Evolutionary conservation across 139 green algal genomes (phyloP).

Genomic region (Astrephomene gubernaculifera): DNA sequence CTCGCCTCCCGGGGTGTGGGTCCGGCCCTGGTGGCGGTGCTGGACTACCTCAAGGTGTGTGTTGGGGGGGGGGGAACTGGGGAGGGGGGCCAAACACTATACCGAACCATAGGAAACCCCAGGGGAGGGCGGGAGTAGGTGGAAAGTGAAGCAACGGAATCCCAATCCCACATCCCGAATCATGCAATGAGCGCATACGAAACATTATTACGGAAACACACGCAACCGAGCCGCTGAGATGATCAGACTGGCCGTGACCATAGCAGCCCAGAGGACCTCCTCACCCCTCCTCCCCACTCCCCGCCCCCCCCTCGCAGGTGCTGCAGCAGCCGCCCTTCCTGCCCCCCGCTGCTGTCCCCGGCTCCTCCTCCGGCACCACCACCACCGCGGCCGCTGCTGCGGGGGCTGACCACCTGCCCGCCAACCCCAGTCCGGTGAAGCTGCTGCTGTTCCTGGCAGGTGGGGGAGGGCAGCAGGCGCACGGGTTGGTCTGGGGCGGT

Average conservation of each 20-base stretch:
- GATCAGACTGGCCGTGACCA: too few species aligned
- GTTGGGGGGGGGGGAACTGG: not conserved
- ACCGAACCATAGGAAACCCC: not conserved
- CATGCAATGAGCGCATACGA: not conserved
- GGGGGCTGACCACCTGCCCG: constrained; percentile 25
- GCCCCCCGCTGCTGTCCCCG: not conserved
- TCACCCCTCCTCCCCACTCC: not conserved
- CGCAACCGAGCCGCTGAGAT: too few species aligned
- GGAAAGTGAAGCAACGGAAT: not conserved
- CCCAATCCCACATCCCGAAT: not conserved
- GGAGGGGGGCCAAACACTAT: not conserved
- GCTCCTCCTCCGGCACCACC: not conserved
- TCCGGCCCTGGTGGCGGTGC: constrained; percentile 75
- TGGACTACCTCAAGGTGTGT: constrained; percentile 78
- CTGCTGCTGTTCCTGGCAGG: constrained; percentile 77
- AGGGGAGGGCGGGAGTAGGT: not conserved
- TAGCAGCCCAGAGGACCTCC: too few species aligned
- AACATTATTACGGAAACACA: too few species aligned
- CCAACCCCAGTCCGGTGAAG: constrained; percentile 37
- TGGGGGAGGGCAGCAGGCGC: not conserved
- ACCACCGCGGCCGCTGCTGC: not conserved
- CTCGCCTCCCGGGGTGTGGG: constrained; percentile 62
- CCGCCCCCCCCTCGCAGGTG: not conserved
- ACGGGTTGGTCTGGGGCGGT: too few species aligned
- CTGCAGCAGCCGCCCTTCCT: constrained; percentile 20